Evolutionary conservation across 495 filamentous ascomycete species (phyloP).

Genomic region (Neurospora tetrasperma): DNA sequence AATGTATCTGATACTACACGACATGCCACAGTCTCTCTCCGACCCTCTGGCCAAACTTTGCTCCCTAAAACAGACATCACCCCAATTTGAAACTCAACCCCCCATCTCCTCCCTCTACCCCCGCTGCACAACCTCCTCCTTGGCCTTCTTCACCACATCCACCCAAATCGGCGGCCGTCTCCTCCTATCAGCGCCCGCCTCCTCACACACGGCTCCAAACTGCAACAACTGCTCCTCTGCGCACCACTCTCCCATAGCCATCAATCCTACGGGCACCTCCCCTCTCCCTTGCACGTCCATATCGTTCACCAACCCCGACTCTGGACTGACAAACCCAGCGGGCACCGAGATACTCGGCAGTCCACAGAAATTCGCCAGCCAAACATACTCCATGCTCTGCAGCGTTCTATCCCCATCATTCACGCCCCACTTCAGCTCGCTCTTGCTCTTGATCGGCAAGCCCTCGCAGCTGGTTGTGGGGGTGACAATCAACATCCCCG

Average conservation of each 20-base stretch:
- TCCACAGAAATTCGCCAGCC: constrained; percentile 74
- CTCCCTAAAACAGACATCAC: background rate
- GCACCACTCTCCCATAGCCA: constrained; percentile 79
- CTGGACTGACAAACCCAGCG: constrained; percentile 47
- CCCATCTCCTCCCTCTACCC: background rate
- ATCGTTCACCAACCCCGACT: constrained; percentile 15
- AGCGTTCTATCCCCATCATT: constrained; percentile 61
- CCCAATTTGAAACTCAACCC: background rate
- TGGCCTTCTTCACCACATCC: constrained; percentile 19
- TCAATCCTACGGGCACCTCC: constrained; percentile 63
- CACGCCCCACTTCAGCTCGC: constrained; percentile 49
- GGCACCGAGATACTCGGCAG: constrained; percentile 61
- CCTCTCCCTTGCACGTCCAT: constrained; percentile 24
- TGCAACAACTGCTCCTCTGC: constrained; percentile 58
- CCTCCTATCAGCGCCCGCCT: constrained; percentile 11
- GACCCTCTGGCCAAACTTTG: background rate
- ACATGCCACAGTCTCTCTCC: background rate
- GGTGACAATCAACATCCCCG: constrained; percentile 64
- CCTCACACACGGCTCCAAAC: constrained; percentile 57
- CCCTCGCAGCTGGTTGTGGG: constrained; percentile 68
- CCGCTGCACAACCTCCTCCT: background rate
- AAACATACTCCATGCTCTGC: constrained; percentile 75
- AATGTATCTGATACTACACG: background rate
- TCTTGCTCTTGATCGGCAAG: constrained; percentile 46
- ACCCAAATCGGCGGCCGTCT: constrained; percentile 20